Conservation (phyloP, 305 asterid genomes). For the Fraxinus velutina region DNA sequence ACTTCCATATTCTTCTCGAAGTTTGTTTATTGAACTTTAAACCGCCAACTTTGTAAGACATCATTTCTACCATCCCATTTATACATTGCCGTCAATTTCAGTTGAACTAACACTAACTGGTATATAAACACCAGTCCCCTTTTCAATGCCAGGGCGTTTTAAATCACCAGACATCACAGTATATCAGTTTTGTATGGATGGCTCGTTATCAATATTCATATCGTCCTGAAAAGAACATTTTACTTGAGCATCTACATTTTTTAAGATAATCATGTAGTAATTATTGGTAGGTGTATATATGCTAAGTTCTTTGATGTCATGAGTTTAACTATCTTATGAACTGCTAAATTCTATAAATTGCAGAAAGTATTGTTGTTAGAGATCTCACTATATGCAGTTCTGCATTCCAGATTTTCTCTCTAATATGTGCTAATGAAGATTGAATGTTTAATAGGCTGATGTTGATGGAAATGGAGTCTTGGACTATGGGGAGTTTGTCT, state of each 20-base stretch:
- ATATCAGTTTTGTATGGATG: background rate
- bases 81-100: background rate
- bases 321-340: background rate
- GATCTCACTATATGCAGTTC: background rate
- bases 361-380: background rate
- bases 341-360: background rate
- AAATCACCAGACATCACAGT: background rate
- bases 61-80: background rate
- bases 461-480: slow-evolving; percentile 27
- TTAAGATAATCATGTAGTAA: background rate
- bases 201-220: background rate
- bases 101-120: background rate
- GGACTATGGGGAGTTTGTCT: slow-evolving; percentile 51
- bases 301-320: background rate
- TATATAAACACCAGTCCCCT: background rate
- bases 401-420: background rate
- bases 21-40: background rate
- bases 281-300: background rate
- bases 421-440: background rate
- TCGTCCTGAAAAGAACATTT: background rate
- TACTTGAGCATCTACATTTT: background rate
- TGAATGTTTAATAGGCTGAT: background rate
- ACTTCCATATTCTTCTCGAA: background rate
- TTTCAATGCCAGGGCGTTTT: background rate
- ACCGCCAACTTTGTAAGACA: background rate